Conservation (phyloP, 495 filamentous ascomycete genomes). For the Podospora appendiculata region DNA sequence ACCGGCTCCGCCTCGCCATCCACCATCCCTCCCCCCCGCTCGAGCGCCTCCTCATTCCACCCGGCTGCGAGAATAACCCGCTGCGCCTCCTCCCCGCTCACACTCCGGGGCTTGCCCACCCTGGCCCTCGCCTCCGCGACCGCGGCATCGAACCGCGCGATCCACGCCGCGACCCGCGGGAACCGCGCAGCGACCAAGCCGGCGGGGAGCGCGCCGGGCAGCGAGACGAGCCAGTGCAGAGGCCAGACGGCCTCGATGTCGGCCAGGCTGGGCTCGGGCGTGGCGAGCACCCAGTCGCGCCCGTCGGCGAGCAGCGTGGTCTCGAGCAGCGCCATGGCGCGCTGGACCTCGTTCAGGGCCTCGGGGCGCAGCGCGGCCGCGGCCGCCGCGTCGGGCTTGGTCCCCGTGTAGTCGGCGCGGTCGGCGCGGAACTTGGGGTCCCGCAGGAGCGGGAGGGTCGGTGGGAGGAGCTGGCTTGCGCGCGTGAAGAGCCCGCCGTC, state of each 20-base stretch:
- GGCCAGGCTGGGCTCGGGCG: conserved; percentile 36
- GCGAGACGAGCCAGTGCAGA: conserved; percentile 47
- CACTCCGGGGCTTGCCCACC: conserved; percentile 1
- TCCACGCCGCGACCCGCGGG: conserved; percentile 49
- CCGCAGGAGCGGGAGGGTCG: conserved; percentile 36
- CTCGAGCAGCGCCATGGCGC: conserved; percentile 43
- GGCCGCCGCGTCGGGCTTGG: conserved; percentile 3
- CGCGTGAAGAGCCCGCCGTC: conserved; percentile 42
- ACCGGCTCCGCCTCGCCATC: conserved; percentile 28
- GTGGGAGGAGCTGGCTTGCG: conserved; percentile 40
- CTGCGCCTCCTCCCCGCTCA: conserved; percentile 44
- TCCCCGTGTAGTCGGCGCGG: conserved; percentile 33
- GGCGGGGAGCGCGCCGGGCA: conserved; percentile 39
- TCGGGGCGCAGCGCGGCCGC: conserved; percentile 33
- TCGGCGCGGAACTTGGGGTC: conserved; percentile 47
- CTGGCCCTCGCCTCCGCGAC: conserved; percentile 20
- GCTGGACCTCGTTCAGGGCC: conserved; percentile 34
- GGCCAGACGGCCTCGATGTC: conserved; percentile 58
- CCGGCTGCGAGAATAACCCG: conserved; percentile 23
- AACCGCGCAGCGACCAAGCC: conserved; percentile 34
- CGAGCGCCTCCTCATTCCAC: conserved; percentile 25
- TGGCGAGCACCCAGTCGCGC: conserved; percentile 47
- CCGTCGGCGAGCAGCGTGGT: conserved; percentile 46
- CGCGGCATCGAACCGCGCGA: conserved; percentile 40
- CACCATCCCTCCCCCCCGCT: conserved; percentile 22